A percentile compares a stretch with the other conserved stretches of the same genome.
Evolutionary conservation across 192 early-diverging fungal genomes (phyloP).

Genomic region (Coemansia sp.): DNA sequence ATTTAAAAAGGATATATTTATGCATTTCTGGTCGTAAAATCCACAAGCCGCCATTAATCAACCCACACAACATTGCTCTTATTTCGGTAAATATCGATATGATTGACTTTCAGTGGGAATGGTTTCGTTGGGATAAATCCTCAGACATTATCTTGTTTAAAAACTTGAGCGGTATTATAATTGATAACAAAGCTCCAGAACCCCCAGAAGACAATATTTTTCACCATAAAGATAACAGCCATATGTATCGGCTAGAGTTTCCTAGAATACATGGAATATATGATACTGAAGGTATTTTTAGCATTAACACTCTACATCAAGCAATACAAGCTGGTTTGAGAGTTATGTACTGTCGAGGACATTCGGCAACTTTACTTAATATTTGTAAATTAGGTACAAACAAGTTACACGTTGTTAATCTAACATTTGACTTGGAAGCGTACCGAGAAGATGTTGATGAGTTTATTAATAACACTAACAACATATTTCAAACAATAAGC

Average conservation of each 20-base stretch:
- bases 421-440: not conserved
- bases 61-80: not conserved
- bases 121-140: constrained; percentile 2
- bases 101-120: not conserved
- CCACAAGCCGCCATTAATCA: not conserved
- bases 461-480: not conserved
- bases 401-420: not conserved
- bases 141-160: not conserved
- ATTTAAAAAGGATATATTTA: not conserved
- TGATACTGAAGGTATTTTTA: not conserved
- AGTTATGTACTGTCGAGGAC: not conserved
- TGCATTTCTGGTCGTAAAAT: not conserved
- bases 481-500: not conserved
- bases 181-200: not conserved
- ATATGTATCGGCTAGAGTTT: not conserved
- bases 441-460: not conserved
- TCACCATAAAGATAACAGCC: not conserved
- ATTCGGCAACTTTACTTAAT: not conserved
- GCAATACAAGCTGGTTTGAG: not conserved
- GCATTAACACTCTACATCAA: not conserved
- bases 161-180: not conserved
- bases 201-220: not conserved
- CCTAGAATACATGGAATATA: not conserved
- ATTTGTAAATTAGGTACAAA: not conserved
- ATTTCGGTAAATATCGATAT: not conserved